These are phyloP conservation scores for Colletotrichum sansevieriae DNA, from an alignment of 2,329 filamentous ascomycete genomes.

Conservation along the genomic window DNA sequence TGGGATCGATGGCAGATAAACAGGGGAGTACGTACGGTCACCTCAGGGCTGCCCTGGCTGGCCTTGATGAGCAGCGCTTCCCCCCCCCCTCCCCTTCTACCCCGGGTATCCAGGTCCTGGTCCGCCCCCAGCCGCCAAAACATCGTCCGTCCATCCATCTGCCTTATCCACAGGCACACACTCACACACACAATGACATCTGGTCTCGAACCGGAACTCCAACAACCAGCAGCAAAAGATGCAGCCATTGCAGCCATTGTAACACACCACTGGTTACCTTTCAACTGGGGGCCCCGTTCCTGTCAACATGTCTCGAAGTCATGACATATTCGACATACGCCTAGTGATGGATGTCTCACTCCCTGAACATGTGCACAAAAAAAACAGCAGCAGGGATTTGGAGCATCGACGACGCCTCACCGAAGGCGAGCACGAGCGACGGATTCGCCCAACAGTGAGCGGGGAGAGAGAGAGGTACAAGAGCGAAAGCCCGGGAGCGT, in stretches of 20 bases:
- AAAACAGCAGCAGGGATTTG: slow-evolving; percentile 12
- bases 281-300: slow-evolving; percentile 14
- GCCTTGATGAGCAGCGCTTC: neutral
- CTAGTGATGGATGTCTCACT: slow-evolving; percentile 31
- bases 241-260: slow-evolving; percentile 3
- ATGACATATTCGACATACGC: slow-evolving; percentile 32
- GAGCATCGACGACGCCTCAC: slow-evolving; percentile 17
- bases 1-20: slow-evolving; percentile 25
- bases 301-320: slow-evolving; percentile 35
- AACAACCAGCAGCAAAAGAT: slow-evolving; percentile 17
- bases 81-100: neutral
- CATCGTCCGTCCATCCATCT: slow-evolving; percentile 27
- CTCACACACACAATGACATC: slow-evolving; percentile 20
- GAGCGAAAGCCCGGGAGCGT: slow-evolving; percentile 16
- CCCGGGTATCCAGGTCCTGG: slow-evolving; percentile 6
- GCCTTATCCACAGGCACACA: slow-evolving; percentile 25
- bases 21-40: slow-evolving; percentile 18
- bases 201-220: slow-evolving; percentile 23
- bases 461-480: neutral
- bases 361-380: slow-evolving; percentile 26
- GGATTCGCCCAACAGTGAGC: slow-evolving; percentile 4
- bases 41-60: slow-evolving; percentile 32
- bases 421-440: slow-evolving; percentile 28
- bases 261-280: slow-evolving; percentile 15
- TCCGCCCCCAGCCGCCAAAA: slow-evolving; percentile 13